A percentile compares a stretch with the other conserved stretches of the same genome.
These are phyloP conservation scores for Dryadomyces sulphureus DNA, from an alignment of 2,329 filamentous ascomycete genomes.

Conservation along the genomic window DNA sequence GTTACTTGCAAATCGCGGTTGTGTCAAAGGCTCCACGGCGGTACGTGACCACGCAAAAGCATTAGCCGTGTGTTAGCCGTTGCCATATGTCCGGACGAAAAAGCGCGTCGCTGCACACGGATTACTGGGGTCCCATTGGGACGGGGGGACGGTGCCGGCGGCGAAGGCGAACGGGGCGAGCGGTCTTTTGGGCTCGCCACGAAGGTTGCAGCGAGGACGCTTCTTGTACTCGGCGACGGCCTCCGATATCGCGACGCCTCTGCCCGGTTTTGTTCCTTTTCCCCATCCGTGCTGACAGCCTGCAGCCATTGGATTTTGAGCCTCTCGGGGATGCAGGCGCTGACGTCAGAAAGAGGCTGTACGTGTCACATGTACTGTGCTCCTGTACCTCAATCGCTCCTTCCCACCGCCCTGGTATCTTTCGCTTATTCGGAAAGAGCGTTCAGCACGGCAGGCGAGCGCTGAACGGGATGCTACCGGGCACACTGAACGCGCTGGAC, in stretches of 20 bases:
- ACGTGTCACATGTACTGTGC: too few relatives aligned
- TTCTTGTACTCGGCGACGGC: background rate
- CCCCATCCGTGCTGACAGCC: background rate
- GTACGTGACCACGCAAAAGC: background rate
- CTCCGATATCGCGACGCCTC: background rate
- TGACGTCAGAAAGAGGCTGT: background rate
- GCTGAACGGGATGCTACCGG: background rate
- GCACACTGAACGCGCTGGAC: too few relatives aligned
- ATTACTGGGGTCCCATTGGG: too few relatives aligned
- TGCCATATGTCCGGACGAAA: slow-evolving; percentile 1
- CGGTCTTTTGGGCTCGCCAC: background rate
- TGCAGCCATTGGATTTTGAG: background rate
- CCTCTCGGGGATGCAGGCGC: background rate
- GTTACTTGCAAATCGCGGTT: too few relatives aligned
- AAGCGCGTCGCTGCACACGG: background rate
- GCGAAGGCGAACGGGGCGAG: background rate
- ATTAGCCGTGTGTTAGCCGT: slow-evolving; percentile 1
- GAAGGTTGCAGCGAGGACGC: background rate
- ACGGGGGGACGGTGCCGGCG: background rate
- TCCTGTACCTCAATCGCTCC: too few relatives aligned
- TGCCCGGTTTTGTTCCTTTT: background rate
- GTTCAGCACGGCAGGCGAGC: background rate
- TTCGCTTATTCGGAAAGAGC: too few relatives aligned
- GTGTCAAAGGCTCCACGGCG: too few relatives aligned
- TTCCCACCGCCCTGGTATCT: too few relatives aligned